phyloP scores from a whole-genome alignment of 345 rosid species.

The Ailanthus altissimus region DNA sequence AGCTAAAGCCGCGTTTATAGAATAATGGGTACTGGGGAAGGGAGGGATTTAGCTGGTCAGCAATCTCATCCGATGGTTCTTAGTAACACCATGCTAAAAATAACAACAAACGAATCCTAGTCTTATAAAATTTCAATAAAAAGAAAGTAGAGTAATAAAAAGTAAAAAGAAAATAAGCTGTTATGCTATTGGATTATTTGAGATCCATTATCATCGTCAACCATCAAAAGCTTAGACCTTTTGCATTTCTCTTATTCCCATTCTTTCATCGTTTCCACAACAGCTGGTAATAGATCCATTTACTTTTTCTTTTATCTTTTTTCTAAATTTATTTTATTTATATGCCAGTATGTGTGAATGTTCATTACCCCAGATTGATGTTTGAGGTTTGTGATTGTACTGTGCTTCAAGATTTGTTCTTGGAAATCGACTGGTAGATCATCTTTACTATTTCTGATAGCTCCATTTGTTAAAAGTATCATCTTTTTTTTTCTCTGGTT shows the following conservation, averaged over 20 bases:
- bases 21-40: too few species aligned
- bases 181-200: slow-evolving; percentile 10
- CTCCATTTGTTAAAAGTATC: not conserved
- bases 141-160: not conserved
- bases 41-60: slow-evolving; percentile 26
- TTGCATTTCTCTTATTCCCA: not conserved
- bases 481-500: not conserved
- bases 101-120: slow-evolving; percentile 9
- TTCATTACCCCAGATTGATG: not conserved
- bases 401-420: not conserved
- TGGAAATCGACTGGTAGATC: not conserved
- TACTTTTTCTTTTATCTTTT: not conserved
- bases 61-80: slow-evolving; percentile 21
- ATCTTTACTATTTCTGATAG: not conserved
- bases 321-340: not conserved
- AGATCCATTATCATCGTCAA: slow-evolving; percentile 5
- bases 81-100: slow-evolving; percentile 18
- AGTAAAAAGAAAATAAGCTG: not conserved
- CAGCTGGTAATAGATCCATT: slow-evolving; percentile 19
- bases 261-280: not conserved
- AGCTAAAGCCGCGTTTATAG: slow-evolving; percentile 9
- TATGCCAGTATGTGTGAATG: not conserved
- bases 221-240: not conserved
- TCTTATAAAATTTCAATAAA: not conserved
- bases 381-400: not conserved